Conservation (phyloP, 2,329 filamentous ascomycete genomes). For the Periconia macrospinosa region DNA sequence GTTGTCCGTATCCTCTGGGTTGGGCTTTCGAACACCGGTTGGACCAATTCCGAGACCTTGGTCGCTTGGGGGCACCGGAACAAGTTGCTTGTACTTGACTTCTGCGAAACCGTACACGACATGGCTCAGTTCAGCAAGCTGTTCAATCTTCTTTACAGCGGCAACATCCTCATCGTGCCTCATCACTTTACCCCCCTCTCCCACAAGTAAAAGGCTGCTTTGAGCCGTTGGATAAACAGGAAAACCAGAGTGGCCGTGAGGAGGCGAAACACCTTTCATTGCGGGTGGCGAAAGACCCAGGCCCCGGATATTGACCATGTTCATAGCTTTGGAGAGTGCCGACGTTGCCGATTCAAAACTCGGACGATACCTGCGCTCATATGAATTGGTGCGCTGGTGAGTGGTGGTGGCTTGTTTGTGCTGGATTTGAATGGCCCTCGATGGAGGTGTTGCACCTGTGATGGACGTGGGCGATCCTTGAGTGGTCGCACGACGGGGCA, state of each 20-base stretch:
- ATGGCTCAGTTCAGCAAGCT: slow-evolving; percentile 88
- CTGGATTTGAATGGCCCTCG: slow-evolving; percentile 75
- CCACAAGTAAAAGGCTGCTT: slow-evolving; percentile 66
- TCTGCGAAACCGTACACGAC: slow-evolving; percentile 98
- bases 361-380: slow-evolving; percentile 76
- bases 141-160: slow-evolving; percentile 81
- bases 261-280: slow-evolving; percentile 67
- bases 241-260: slow-evolving; percentile 76
- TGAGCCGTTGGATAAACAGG: slow-evolving; percentile 78
- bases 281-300: slow-evolving; percentile 68
- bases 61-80: slow-evolving; percentile 78
- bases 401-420: slow-evolving; percentile 58
- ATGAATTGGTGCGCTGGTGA: slow-evolving; percentile 77
- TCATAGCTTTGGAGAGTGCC: slow-evolving; percentile 91
- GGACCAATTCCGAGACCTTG: slow-evolving; percentile 64
- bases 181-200: slow-evolving; percentile 63
- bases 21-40: slow-evolving; percentile 52
- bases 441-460: slow-evolving; percentile 70
- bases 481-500: slow-evolving; percentile 76
- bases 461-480: slow-evolving; percentile 71
- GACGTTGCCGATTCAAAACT: slow-evolving; percentile 79
- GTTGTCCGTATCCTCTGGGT: slow-evolving; percentile 46
- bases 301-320: slow-evolving; percentile 82
- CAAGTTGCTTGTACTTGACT: slow-evolving; percentile 97
- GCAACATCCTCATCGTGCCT: slow-evolving; percentile 76